Percentiles rank a stretch among this genome's conserved stretches.
These are phyloP conservation scores for Penicillium atrosanguineum DNA, from an alignment of 495 filamentous ascomycete species.

Conservation along the genomic window DNA sequence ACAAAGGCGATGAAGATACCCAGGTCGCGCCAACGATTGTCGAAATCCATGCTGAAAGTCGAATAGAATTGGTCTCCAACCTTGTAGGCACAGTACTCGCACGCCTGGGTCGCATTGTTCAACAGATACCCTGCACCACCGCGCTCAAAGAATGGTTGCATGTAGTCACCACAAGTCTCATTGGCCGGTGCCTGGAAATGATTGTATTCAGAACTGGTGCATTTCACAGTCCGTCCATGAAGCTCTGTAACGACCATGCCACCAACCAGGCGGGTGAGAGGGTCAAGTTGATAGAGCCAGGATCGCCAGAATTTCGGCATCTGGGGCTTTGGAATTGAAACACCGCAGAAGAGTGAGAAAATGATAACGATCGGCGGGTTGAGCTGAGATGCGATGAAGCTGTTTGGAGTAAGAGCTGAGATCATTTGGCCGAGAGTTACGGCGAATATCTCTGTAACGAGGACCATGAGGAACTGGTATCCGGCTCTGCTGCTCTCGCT, in stretches of 20 bases:
- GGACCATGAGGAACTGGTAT: conserved; percentile 79
- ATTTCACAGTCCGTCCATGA: conserved; percentile 60
- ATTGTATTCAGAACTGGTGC: conserved; percentile 55
- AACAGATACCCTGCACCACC: conserved; percentile 66
- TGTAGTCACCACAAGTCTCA: conserved; percentile 69
- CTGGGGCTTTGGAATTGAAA: conserved; percentile 70
- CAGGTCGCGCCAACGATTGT: conserved; percentile 72
- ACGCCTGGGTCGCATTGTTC: conserved; percentile 56
- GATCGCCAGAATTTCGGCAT: conserved; percentile 76
- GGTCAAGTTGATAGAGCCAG: conserved; percentile 81
- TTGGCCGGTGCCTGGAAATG: conserved; percentile 58
- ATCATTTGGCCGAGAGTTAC: conserved; percentile 69
- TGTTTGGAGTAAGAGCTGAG: conserved; percentile 64
- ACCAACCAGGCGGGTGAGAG: conserved; percentile 78
- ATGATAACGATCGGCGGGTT: conserved; percentile 79
- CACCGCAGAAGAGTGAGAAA: conserved; percentile 81
- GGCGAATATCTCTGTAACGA: conserved; percentile 75
- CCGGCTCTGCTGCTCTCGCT: conserved; percentile 58
- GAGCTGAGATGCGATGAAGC: conserved; percentile 68
- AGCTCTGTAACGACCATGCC: conserved; percentile 77
- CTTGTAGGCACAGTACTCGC: conserved; percentile 75
- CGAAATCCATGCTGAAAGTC: conserved; percentile 60
- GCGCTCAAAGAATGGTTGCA: conserved; percentile 61
- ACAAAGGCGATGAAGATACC: conserved; percentile 74
- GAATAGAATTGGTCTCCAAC: conserved; percentile 76